These are phyloP conservation scores for Yarrowia divulgata DNA, from an alignment of 805 yeast genomes.

Conservation along the genomic window DNA sequence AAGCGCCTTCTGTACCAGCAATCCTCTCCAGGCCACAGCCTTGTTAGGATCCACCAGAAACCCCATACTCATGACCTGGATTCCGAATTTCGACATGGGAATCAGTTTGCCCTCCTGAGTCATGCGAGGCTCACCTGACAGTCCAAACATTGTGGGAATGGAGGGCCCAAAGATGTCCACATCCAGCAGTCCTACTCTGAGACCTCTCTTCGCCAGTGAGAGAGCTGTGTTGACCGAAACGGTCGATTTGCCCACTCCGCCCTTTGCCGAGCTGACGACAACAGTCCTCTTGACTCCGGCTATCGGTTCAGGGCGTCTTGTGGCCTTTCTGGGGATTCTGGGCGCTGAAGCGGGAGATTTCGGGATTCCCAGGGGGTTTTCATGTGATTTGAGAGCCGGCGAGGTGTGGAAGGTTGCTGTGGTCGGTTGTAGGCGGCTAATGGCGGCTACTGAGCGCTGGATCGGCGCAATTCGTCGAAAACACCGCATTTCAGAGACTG, in stretches of 20 bases:
- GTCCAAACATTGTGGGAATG: conserved; percentile 72
- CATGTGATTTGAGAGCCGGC: conserved; percentile 50
- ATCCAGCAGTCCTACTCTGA: conserved; percentile 73
- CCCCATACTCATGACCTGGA: conserved; percentile 91
- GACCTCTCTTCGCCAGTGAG: conserved; percentile 61
- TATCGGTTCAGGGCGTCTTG: conserved; percentile 53
- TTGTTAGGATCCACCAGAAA: conserved; percentile 70
- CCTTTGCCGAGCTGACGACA: conserved; percentile 77
- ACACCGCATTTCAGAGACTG: not conserved
- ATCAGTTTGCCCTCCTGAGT: conserved; percentile 60
- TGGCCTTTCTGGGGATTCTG: conserved; percentile 60
- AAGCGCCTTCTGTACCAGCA: conserved; percentile 85
- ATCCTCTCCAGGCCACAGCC: conserved; percentile 83
- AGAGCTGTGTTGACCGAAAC: conserved; percentile 72
- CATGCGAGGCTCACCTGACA: conserved; percentile 73
- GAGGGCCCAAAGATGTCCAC: conserved; percentile 89
- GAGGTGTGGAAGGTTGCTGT: not conserved
- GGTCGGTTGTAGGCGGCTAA: conserved; percentile 5
- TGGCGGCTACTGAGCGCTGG: not conserved
- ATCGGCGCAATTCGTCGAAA: not conserved
- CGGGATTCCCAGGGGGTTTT: conserved; percentile 63
- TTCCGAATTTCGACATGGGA: conserved; percentile 76
- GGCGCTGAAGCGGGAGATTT: conserved; percentile 51
- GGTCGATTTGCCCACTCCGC: conserved; percentile 84
- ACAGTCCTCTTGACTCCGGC: conserved; percentile 68